Evolutionary conservation across 1,284 basidiomycete species (phyloP).

Genomic region (Austropuccinia psidii): DNA sequence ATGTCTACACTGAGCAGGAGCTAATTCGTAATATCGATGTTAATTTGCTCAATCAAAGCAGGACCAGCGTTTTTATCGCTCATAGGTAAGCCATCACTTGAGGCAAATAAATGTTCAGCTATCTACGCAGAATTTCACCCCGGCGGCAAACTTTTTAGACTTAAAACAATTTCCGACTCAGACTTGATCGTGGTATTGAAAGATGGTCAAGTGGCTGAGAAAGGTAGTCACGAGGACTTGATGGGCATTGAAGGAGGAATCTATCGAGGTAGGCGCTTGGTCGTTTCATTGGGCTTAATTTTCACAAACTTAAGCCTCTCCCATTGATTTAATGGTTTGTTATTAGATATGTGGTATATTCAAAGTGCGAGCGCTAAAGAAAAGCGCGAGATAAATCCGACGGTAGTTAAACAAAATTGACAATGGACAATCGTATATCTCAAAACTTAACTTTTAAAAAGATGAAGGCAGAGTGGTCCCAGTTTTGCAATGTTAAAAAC

Average conservation of each 20-base stretch:
- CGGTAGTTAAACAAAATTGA: no score
- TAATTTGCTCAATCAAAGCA: conserved; percentile 26
- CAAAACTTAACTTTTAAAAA: no score
- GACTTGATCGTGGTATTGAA: conserved; percentile 47
- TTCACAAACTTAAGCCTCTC: no score
- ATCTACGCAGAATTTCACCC: no score
- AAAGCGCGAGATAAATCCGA: no score
- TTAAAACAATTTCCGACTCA: conserved; percentile 35
- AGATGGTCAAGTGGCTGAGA: conserved; percentile 44
- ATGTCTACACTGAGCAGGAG: conserved; percentile 35
- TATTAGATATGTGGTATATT: no score
- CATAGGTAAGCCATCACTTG: conserved; percentile 16
- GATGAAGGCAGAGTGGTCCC: no score
- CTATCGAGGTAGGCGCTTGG: conserved; percentile 30
- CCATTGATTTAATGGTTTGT: no score
- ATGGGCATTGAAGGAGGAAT: conserved; percentile 40
- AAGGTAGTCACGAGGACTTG: conserved; percentile 45
- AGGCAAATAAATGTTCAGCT: background rate
- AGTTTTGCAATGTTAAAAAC: no score
- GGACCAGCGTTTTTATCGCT: conserved; percentile 35
- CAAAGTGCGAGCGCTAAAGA: no score
- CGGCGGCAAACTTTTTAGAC: background rate
- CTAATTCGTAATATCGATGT: conserved; percentile 33
- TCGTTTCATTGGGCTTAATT: no score
- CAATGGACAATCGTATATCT: no score